Evolutionary conservation across 1,139 yeast species (phyloP).

Genomic region (Lodderomyces pseudojiufengensis): DNA sequence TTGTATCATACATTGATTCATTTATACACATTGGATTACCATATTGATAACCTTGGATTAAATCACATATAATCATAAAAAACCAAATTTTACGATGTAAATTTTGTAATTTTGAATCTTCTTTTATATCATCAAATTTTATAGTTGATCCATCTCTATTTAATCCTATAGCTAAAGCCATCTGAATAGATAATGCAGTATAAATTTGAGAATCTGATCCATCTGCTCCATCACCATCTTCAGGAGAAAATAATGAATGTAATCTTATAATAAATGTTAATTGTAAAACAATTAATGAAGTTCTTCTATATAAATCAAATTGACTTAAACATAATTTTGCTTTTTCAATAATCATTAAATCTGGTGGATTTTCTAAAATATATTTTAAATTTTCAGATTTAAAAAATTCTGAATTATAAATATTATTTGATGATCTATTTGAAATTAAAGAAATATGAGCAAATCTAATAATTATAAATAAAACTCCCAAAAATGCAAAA

Average conservation of each 20-base stretch:
- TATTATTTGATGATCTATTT: constrained; percentile 21
- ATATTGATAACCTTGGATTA: constrained; percentile 25
- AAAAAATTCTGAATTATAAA: no score
- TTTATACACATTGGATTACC: constrained; percentile 28
- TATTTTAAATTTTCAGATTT: constrained; percentile 34
- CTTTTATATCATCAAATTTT: constrained; percentile 13
- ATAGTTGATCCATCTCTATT: constrained; percentile 35
- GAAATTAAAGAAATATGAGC: constrained; percentile 31
- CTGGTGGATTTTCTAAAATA: constrained; percentile 45
- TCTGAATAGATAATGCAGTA: constrained; percentile 38
- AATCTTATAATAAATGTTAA: constrained; percentile 36
- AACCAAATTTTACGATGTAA: constrained; percentile 55
- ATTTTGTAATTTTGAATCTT: constrained; percentile 29
- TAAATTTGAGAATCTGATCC: constrained; percentile 41
- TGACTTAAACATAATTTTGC: constrained; percentile 55
- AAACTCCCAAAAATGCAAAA: constrained; percentile 30
- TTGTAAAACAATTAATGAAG: constrained; percentile 49
- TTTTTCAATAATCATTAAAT: constrained; percentile 39
- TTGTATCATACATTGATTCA: constrained; percentile 24
- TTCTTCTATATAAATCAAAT: constrained; percentile 45
- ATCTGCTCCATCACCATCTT: constrained; percentile 49
- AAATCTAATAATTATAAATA: constrained; percentile 27
- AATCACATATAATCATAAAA: constrained; percentile 30
- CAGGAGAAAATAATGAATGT: constrained; percentile 45
- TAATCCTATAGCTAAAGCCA: constrained; percentile 45